Conservation (phyloP, 202 grass and related monocot genomes). For the Carex sylvatica region DNA sequence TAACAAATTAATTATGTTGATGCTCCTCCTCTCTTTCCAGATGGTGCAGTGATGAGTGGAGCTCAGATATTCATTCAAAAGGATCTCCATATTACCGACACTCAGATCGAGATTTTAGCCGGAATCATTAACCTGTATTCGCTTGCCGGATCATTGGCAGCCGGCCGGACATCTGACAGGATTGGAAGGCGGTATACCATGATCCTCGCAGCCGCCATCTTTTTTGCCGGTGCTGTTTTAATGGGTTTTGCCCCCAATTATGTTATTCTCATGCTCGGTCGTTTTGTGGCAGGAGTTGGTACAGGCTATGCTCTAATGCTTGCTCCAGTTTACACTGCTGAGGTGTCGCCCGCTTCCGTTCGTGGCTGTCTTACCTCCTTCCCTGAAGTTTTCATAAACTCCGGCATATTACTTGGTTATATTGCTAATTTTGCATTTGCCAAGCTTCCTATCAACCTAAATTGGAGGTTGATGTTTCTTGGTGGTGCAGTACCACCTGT, state of each 20-base stretch:
- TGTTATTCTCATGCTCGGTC: slow-evolving; percentile 59
- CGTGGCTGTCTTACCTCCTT: slow-evolving; percentile 79
- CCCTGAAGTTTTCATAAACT: slow-evolving; percentile 85
- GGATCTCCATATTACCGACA: slow-evolving; percentile 65
- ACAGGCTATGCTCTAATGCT: slow-evolving; percentile 71
- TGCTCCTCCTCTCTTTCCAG: slow-evolving; percentile 19
- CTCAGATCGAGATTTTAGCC: slow-evolving; percentile 60
- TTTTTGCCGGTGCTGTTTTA: slow-evolving; percentile 69
- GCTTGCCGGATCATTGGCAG: slow-evolving; percentile 67
- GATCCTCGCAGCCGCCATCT: slow-evolving; percentile 66
- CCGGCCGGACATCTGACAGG: slow-evolving; percentile 75
- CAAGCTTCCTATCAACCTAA: slow-evolving; percentile 42
- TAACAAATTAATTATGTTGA: neutral
- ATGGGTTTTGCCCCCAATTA: slow-evolving; percentile 76
- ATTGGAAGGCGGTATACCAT: slow-evolving; percentile 88
- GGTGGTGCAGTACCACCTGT: slow-evolving; percentile 60
- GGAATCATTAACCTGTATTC: slow-evolving; percentile 82
- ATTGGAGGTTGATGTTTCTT: slow-evolving; percentile 84
- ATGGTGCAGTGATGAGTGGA: slow-evolving; percentile 84
- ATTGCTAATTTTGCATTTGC: slow-evolving; percentile 86
- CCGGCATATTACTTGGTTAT: slow-evolving; percentile 72
- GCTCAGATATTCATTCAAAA: slow-evolving; percentile 57
- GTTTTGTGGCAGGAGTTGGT: slow-evolving; percentile 70
- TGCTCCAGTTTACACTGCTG: slow-evolving; percentile 79
- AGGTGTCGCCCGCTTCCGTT: slow-evolving; percentile 62